Base-by-base conservation (phyloP, 2,329 filamentous ascomycete species). In the Metarhizium robertsii region DNA sequence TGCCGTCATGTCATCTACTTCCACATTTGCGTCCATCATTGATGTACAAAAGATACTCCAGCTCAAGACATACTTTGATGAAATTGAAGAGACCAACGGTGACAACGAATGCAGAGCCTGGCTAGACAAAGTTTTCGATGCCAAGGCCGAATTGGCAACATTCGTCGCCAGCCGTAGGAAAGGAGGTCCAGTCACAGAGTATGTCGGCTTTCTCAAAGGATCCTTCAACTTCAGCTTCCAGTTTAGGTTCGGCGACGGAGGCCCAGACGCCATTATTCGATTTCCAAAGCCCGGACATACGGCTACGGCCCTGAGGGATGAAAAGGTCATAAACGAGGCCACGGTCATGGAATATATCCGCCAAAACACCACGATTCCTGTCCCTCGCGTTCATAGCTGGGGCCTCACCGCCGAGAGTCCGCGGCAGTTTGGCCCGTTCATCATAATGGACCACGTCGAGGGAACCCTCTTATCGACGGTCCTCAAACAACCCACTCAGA, bases 241-340 rank as follows among this genome's bases (percentile, higher is more conserved):
- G 20, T 59, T 62, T 55, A 58, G 52, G 30, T 64, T 64, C 50
- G 45, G 46, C 36, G 61, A 62, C 50, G 55, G 32, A 46, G 59
- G 57, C 2, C 59, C 60, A 8, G 59, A 61, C 36, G 61, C 55
- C n/a, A 59, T 67, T 14, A 65, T 67, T 40, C 64, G 62, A 1
- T 68, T 66, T 38, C 61, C 61, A 8, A 57, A 61, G 52, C 62
- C 62, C 2, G 65, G 65, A 4, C 59, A 61, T 40, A 66, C 57
- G 25, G 53, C 58, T 43, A 55, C 58, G 13, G 16, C 53, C 8
- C 54, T 59, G 16, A 51, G 62, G 40, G 64, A 66, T 48, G 68
- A 71, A 52, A 73, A 71, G 52, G 62, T 71, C 42, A 46, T 49
- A 20, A 69, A 67, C 48, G 64, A 68, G 45, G 64, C 64, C 45